Base-by-base conservation (phyloP, 2,329 filamentous ascomycete genomes). In the Teratosphaeriaceae sp. region DNA sequence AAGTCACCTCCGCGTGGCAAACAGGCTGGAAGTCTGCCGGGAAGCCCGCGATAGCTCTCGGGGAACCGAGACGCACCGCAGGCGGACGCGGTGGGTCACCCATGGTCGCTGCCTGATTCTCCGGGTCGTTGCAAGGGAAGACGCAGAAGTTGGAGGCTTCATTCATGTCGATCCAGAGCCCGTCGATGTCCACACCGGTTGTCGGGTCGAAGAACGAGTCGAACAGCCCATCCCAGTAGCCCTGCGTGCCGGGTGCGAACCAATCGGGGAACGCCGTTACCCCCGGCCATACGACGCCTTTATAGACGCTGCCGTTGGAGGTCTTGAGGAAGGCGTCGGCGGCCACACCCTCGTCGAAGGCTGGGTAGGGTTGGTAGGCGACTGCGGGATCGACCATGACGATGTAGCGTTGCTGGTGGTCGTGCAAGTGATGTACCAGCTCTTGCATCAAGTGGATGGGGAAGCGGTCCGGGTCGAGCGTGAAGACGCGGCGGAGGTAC, bases 261-360 rank as follows among this genome's bases (percentile, higher is more conserved):
- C 85, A 90, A 60, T 90, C 86, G 0, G 62, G 62, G 48, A 61
- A 65, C 3, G 52, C 58, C 1, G 61, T 64, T 1, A 59, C 56
- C 34, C 85, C 85, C 3, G 85, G 82, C 85, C 85, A 90, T 18
- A 89, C 85, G 13, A 87, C 82, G 12, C 84, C 77, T 46, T 74
- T 55, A 47, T 74, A 75, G 20, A 75, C 59, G 11, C 68, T 68
- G 11, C 72, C 82, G 52, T 87, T 80, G 35, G 24, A 24, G 13
- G 20, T 18, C 53, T 73, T 72, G 22, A 78, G 57, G 60, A 80
- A 79, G 8, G 76, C 62, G 15, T 68, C 73, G n/a, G 74, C 65
- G 4, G 76, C 71, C 1, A 78, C 62, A 0, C 84, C 85, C 13
- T 77, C 72, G 38, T 80, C 68, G 60, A 79, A 88, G 0, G 77